Conservation (phyloP, 2,329 filamentous ascomycete species). For the Fusarium chuoi region DNA sequence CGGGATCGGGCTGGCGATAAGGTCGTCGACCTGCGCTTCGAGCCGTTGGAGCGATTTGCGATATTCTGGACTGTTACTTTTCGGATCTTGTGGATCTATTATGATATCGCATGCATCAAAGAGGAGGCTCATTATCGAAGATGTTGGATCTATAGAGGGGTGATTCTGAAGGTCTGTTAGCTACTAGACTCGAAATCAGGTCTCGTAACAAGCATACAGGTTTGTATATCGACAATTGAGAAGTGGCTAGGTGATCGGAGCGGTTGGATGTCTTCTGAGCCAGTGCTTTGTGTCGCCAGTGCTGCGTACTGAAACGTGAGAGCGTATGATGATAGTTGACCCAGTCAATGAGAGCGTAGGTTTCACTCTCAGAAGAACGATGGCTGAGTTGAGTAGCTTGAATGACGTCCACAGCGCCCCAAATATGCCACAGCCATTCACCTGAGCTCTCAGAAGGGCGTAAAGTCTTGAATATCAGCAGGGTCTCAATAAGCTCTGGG, state of each 20-base stretch:
- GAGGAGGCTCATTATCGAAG: slow-evolving; percentile 28
- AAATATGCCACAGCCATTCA: slow-evolving; percentile 35
- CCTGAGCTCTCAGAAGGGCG: slow-evolving; percentile 28
- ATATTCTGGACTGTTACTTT: slow-evolving; percentile 16
- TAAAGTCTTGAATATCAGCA: slow-evolving; percentile 5
- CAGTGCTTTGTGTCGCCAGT: slow-evolving; percentile 20
- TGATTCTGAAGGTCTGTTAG: background rate
- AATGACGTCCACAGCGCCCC: slow-evolving; percentile 32
- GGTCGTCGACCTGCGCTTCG: slow-evolving; percentile 3
- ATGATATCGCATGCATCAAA: slow-evolving; percentile 21
- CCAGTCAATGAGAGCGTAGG: slow-evolving; percentile 28
- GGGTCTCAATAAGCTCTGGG: rapidly evolving
- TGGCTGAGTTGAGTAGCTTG: slow-evolving; percentile 8
- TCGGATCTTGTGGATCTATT: slow-evolving; percentile 20
- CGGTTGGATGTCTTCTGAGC: too few species aligned
- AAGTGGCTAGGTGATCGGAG: background rate
- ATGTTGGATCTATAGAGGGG: slow-evolving; percentile 10
- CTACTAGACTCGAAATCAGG: rapidly evolving
- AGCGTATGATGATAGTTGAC: slow-evolving; percentile 34
- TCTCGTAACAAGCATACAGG: background rate
- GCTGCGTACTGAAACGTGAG: slow-evolving; percentile 31
- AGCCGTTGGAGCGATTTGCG: slow-evolving; percentile 11
- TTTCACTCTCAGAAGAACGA: background rate
- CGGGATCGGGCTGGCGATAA: background rate
- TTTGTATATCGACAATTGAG: background rate